Percentiles rank a stretch among this genome's conserved stretches.
Evolutionary conservation across 2,329 filamentous ascomycete species (phyloP).

Genomic region (Scytalidium lignicola): DNA sequence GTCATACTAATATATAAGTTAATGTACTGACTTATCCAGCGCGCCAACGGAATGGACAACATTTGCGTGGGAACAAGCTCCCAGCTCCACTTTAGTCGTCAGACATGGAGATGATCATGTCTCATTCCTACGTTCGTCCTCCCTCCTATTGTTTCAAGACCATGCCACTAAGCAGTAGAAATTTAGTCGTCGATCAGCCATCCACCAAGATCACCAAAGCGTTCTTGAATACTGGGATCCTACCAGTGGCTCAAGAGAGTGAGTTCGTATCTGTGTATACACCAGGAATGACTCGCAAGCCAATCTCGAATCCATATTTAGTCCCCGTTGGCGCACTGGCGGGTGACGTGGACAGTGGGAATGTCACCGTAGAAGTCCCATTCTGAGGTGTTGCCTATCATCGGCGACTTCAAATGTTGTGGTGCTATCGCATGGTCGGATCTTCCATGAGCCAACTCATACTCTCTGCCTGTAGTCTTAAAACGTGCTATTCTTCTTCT

Average conservation of each 20-base stretch:
- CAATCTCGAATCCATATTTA: constrained; percentile 6
- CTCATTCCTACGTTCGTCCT: constrained; percentile 1
- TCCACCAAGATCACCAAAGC: constrained; percentile 8
- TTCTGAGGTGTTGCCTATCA: too few relatives aligned
- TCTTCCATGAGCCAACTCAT: too few relatives aligned
- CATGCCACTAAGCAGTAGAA: not conserved
- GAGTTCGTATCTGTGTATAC: constrained; percentile 7
- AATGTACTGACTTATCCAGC: not conserved
- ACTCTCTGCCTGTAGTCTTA: too few relatives aligned
- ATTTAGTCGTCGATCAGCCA: constrained; percentile 5
- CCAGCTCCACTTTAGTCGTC: constrained; percentile 7
- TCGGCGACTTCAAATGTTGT: too few relatives aligned
- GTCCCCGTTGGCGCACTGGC: constrained; percentile 6
- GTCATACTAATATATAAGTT: too few relatives aligned
- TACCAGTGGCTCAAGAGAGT: constrained; percentile 3
- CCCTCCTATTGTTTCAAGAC: too few relatives aligned
- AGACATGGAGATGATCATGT: constrained; percentile 13
- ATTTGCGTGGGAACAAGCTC: constrained; percentile 3
- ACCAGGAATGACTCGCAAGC: constrained; percentile 1
- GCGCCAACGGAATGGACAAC: constrained; percentile 7
- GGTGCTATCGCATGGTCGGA: too few relatives aligned
- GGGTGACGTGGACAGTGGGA: constrained; percentile 8
- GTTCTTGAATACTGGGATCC: constrained; percentile 7
- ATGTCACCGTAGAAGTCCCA: not conserved
- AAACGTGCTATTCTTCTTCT: too few relatives aligned